Base-by-base conservation (phyloP, 768 basidiomycete genomes). In the Lactifluus pinguis region DNA sequence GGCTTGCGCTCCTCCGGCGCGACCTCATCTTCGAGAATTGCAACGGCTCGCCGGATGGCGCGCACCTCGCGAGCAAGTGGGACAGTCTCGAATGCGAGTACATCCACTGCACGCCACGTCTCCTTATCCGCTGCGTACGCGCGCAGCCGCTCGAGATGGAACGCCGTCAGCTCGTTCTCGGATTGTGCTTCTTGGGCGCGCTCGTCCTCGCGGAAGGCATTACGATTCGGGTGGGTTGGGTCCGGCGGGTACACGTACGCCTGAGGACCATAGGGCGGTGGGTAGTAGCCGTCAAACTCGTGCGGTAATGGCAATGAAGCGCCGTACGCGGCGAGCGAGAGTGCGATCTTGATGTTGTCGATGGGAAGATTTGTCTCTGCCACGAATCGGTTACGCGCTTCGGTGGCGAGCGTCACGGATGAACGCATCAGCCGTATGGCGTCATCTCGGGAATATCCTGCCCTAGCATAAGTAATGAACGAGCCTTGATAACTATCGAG, bases 301-400 rank as follows among this genome's bases (percentile, higher is more conserved):
- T 87, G 84, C 55, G 86, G 79, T 0, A 84, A 82, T 7, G 70
- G 69, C 15, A 89, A 74, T 5, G 80, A 84, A 1, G 86, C 85
- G 41, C 89, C 89, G 66, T 81, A 90, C 0, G 87, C 84, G 17
- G 90, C 89, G 32, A 91, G 72, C 6, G 86, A 89, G 5, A 93
- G 76, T 3, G 81, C 85, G 39, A 92, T 77, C 30, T 73, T 76
- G 64, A 79, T 68, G 51, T 71, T 70, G 48, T 45, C 41, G 52
- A 53, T 62, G 19, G 51, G 29, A 25, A 48, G 29, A 13, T 25
- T 29, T 30, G 63, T 21, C 15, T 70, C 71, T 1, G 67, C 58
- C 54, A 71, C 57, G 62, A 73, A 82, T 3, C 69, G 64, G 4
- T 59, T 49, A 45, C 75, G 74, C 0, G 84, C 85, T 57, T 79